Percentiles rank a stretch among this genome's conserved stretches.
Conservation (phyloP, 2,329 filamentous ascomycete species). For the Grosmannia clavigera region DNA sequence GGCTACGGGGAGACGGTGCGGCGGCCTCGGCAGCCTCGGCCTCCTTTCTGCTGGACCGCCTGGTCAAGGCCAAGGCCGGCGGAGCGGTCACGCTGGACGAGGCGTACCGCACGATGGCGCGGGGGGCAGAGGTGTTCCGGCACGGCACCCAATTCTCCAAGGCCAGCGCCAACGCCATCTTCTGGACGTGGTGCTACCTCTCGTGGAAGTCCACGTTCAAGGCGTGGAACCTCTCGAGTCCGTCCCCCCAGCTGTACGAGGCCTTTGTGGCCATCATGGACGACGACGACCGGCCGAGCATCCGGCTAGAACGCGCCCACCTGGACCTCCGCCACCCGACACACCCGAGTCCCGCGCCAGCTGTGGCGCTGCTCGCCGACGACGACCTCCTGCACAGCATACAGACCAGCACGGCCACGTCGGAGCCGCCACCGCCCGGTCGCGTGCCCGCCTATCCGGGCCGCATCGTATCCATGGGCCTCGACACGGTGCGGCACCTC, state of each 20-base stretch:
- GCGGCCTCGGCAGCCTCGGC: not conserved
- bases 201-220: slow-evolving; percentile 42
- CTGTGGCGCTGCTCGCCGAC: slow-evolving; percentile 30
- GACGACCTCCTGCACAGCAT: slow-evolving; percentile 13
- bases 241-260: slow-evolving; percentile 38
- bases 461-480: slow-evolving; percentile 26
- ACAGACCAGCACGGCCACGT: slow-evolving; percentile 2
- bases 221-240: slow-evolving; percentile 29
- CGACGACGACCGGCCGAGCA: slow-evolving; percentile 20
- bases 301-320: slow-evolving; percentile 37
- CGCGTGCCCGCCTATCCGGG: slow-evolving; percentile 13
- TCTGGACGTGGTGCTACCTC: slow-evolving; percentile 32
- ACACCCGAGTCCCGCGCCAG: slow-evolving; percentile 32
- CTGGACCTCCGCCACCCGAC: slow-evolving; percentile 43
- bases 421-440: slow-evolving; percentile 13
- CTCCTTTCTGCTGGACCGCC: slow-evolving; percentile 25
- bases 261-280: slow-evolving; percentile 35
- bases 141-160: slow-evolving; percentile 11
- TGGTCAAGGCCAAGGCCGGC: slow-evolving; percentile 24
- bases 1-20: slow-evolving; percentile 18
- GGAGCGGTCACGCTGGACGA: slow-evolving; percentile 30
- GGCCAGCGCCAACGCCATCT: slow-evolving; percentile 17
- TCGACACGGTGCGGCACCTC: slow-evolving; percentile 36
- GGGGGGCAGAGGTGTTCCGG: slow-evolving; percentile 29
- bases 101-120: slow-evolving; percentile 35